Evolutionary conservation across 2,329 filamentous ascomycete species (phyloP), one percentile per base, ranked within the genome.

Genomic region (Hyphodiscus sp.): DNA sequence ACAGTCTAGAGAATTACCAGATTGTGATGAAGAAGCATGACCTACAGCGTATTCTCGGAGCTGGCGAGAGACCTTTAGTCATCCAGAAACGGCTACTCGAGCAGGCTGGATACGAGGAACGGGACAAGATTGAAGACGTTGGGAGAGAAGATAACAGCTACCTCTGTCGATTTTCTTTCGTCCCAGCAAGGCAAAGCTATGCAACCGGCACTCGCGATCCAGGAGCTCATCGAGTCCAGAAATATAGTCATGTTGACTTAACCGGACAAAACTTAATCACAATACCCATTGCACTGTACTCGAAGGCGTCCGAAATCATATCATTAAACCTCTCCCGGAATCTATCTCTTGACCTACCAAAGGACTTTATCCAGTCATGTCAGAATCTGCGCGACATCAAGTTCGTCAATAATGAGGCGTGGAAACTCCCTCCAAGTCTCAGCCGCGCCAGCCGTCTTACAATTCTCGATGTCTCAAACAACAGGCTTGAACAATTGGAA

Each of bases 111-210:
- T 99, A 97, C 66, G 85, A 89, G 53, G 84, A 90, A 30, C 82
- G 82, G 52, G 94, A 99, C 69, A 84, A 83, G 41, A 83, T 99
- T 45, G 92, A 96, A 68, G 94, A 97, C 58, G 82, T 99, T 50
- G 94, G 94, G 26, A 84, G 94, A 53, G 94, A 99, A 70, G 94
- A 99, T 74, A 96, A 97, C 70, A 95, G 91, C 68, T 99, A 97
- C 64, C 79, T 99, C 13, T 95, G 91, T 67, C 88, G 94, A 6
- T 97, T 99, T 73, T 90, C 94, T 55, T 99, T 99, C 70, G 76
- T 96, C 54, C 91, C 92, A 16, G 86, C 88, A 19, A 89, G 92
- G 65, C 87, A 96, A 69, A 91, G 85, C 68, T 91, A 81, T 64
- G 83, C 86, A 58, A 78, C 85, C 44, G 83, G 66, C 56, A 76